Evolutionary conservation across 768 basidiomycete species (phyloP), one percentile per base, ranked within the genome.

Genomic region (Rubroboletus pulcherrimus): DNA sequence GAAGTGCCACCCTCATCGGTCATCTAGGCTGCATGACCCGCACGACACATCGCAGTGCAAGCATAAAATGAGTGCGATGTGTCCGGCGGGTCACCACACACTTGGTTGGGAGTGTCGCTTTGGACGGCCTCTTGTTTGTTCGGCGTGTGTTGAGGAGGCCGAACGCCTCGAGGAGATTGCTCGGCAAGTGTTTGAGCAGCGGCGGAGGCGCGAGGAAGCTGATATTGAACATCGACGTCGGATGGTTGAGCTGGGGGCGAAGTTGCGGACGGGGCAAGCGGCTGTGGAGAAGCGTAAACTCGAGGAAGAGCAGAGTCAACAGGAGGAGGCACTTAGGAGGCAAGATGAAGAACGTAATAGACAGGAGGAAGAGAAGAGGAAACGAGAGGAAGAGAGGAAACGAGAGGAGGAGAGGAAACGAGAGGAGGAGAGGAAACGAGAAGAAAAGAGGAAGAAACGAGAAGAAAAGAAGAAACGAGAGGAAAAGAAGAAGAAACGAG

Each of bases 171-270:
- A 78, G 50, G 64, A 72, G 55, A 74, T 75, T 54, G 69, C 65
- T 21, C 57, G 73, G 48, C 55, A 71, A 37, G 76, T 75, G 15
- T 72, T 75, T 33, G 68, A 66, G 21, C 62, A 64, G 29, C 72
- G 80, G 64, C 55, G 68, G 61, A 69, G 73, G 51, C 75, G 75
- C 1, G 80, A 84, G 3, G 72, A 64, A 8, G 78, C 79, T 26
- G 72, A 77, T 54, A 61, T 54, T 10, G 73, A 67, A 24, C 79
- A 84, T 63, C 66, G 71, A 2, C 62, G 56, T 31, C 61, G 63
- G 30, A 64, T 84, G 55, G 76, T 73, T 15, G 70, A 75, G n/a
- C 44, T 82, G 7, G 74, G 82, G 17, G 73, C 68, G 7, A 54
- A 74, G 58, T 69, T 80, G 30, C 37, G 34, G 12, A 40, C 14